A percentile compares a stretch with the other conserved stretches of the same genome.
Evolutionary conservation across 139 green algal genomes (phyloP).

Genomic region (Coelastrella sp.): DNA sequence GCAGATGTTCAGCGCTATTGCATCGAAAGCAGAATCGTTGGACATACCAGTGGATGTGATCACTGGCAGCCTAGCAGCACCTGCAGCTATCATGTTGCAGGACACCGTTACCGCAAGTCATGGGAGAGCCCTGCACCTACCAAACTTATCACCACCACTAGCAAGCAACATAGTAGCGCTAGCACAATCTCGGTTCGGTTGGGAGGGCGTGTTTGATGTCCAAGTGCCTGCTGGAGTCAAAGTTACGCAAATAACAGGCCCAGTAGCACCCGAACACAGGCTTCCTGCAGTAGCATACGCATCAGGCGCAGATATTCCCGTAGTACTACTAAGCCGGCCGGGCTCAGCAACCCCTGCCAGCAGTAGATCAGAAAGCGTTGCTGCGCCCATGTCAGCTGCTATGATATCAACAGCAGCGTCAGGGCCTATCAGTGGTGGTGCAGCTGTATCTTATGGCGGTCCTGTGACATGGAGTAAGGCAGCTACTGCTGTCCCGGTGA

Average conservation of each 20-base stretch:
- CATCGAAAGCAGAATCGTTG: conserved; percentile 27
- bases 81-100: conserved; percentile 22
- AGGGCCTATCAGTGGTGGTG: neutral
- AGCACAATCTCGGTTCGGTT: conserved; percentile 30
- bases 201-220: conserved; percentile 36
- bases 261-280: neutral
- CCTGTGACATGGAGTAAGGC: conserved; percentile 16
- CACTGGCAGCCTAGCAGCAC: conserved; percentile 21
- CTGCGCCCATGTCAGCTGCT: too few species aligned
- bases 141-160: conserved; percentile 5
- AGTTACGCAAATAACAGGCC: conserved; percentile 5
- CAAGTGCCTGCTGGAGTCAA: conserved; percentile 2
- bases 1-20: conserved; percentile 13
- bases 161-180: conserved; percentile 37
- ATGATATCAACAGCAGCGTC: neutral
- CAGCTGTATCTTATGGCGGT: neutral
- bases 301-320: neutral
- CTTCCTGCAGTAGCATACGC: conserved; percentile 1
- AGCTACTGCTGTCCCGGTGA: neutral
- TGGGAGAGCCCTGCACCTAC: conserved; percentile 19
- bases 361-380: neutral
- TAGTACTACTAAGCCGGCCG: neutral
- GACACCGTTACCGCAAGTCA: neutral
- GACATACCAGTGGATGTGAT: conserved; percentile 34
- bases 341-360: too few species aligned